Evolutionary conservation across 768 basidiomycete species (phyloP).

Genomic region (Leccinum incarnatum): DNA sequence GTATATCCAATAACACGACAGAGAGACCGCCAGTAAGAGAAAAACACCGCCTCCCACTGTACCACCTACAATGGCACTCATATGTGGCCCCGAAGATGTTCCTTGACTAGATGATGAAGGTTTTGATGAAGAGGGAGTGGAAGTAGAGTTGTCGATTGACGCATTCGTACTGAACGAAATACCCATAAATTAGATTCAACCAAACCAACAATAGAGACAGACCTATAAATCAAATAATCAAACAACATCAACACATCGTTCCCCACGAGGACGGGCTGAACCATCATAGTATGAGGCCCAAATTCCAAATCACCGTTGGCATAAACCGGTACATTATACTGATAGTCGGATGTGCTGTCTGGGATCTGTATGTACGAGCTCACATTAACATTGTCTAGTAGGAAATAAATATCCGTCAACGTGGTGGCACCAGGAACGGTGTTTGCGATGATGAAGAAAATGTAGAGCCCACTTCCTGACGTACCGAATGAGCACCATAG

Average conservation of each 20-base stretch:
- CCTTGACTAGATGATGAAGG: neutral
- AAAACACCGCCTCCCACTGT: neutral
- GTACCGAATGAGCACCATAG: neutral
- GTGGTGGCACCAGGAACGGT: neutral
- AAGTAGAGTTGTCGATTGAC: neutral
- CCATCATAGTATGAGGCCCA: conserved; percentile 9
- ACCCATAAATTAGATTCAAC: neutral
- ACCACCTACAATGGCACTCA: conserved; percentile 7
- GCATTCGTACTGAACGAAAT: conserved; percentile 3
- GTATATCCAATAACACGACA: neutral
- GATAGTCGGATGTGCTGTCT: neutral
- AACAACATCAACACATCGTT: conserved; percentile 11
- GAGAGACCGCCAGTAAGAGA: neutral
- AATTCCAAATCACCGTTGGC: conserved; percentile 2
- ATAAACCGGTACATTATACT: conserved; percentile 19
- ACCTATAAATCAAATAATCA: conserved; percentile 22
- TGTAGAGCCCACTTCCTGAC: conserved; percentile 15
- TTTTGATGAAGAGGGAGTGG: neutral
- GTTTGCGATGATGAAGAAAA: conserved; percentile 22
- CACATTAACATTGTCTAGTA: neutral
- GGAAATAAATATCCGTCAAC: conserved; percentile 5
- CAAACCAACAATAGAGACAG: neutral
- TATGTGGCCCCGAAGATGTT: neutral
- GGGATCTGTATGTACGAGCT: conserved; percentile 5
- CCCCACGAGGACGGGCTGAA: conserved; percentile 3